These are phyloP conservation scores for Eucalyptus victrix DNA, from an alignment of 345 rosid genomes.

Conservation along the genomic window DNA sequence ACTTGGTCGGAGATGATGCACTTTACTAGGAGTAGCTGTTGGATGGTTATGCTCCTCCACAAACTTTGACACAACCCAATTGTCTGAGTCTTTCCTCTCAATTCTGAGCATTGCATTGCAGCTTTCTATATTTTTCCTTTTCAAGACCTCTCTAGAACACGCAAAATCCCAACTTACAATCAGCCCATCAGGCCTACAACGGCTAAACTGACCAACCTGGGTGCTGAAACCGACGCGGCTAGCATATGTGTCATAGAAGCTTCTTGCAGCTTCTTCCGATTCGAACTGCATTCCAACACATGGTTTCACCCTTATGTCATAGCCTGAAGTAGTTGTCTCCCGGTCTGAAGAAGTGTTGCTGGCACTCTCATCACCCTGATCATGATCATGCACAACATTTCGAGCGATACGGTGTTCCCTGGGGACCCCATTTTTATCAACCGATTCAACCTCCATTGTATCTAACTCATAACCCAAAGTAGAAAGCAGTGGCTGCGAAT, in stretches of 20 bases:
- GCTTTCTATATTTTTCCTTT: slow-evolving; percentile 40
- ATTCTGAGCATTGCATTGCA: slow-evolving; percentile 57
- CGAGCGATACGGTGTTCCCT: background rate
- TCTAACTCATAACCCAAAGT: background rate
- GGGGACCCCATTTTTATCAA: slow-evolving; percentile 10
- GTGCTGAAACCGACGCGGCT: slow-evolving; percentile 32
- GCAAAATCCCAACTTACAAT: slow-evolving; percentile 46
- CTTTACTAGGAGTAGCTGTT: slow-evolving; percentile 17
- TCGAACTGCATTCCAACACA: slow-evolving; percentile 48
- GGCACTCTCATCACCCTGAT: background rate
- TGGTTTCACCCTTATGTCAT: slow-evolving; percentile 13
- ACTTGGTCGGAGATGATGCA: slow-evolving; percentile 42
- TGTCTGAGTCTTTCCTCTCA: slow-evolving; percentile 30
- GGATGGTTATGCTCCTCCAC: slow-evolving; percentile 58
- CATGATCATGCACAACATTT: background rate
- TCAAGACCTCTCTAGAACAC: slow-evolving; percentile 40
- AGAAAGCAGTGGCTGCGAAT: background rate
- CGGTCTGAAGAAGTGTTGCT: slow-evolving; percentile 4
- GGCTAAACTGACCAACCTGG: slow-evolving; percentile 40
- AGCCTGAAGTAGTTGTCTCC: slow-evolving; percentile 5
- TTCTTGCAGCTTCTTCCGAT: slow-evolving; percentile 40
- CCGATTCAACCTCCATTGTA: slow-evolving; percentile 19
- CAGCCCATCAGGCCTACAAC: slow-evolving; percentile 50
- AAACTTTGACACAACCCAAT: slow-evolving; percentile 47
- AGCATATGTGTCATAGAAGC: slow-evolving; percentile 37